Base-by-base conservation (phyloP, 805 yeast species). In the Zygotorulaspora sp. region DNA sequence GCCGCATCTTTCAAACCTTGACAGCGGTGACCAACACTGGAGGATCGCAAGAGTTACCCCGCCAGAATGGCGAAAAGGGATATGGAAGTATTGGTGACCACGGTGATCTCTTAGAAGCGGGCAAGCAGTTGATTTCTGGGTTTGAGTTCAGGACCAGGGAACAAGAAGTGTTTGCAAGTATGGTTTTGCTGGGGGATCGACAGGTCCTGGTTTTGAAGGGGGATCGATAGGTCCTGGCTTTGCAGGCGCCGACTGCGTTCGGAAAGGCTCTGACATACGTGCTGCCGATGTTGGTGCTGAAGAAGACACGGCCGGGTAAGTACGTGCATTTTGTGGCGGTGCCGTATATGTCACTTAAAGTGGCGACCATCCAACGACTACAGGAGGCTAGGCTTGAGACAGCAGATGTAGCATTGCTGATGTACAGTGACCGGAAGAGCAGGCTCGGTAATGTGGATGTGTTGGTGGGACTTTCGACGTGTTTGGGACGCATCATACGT, bases 281-380 rank as follows among this genome's bases (percentile, higher is more conserved):
- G 30, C 16, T 27, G 17, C 30, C 30, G 9, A 27, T 27, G 18
- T 10, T 21, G 13, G 28, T 25, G 11, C 14, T 25, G 28, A 25
- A 25, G 28, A 12, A 25, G 13, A 25, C 28, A 7, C 9, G 28
- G 13, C 28, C 28, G 17, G 21, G 6, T 9, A 17, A 15, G 8
- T 29, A 29, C 8, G 32, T 29, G n/a, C 32, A 29, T 15, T 29
- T 29, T 6, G 14, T 29, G 8, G 32, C 32, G 8, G 32, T 29
- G 10, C 32, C 32, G 21, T 29, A 29, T 29, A 9, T 15, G 20
- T 29, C 32, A 4, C 32, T 29, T 7, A 29, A 29, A 14, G 16
- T 29, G 16, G 32, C 32, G 7, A 29, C 32, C 4, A 14, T 29
- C 21, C 21, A 29, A 21, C 20, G 32, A 4, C 21, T 29, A 14